phyloP scores from a whole-genome alignment of 257 asterid species.

The Solanum clarkiae region DNA sequence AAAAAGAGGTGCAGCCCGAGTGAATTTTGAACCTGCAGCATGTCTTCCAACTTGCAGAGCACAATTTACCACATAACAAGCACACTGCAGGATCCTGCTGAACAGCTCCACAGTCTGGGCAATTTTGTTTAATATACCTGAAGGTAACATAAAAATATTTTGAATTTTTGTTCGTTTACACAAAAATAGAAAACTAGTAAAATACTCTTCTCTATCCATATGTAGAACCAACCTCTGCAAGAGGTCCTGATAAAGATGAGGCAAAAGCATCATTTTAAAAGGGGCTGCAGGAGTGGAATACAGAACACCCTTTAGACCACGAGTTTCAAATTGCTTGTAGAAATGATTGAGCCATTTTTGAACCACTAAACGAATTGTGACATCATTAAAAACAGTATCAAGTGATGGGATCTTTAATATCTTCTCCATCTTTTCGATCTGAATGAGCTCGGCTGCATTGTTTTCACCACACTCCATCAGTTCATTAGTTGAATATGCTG shows the following conservation, averaged over 20 bases:
- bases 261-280: constrained; percentile 70
- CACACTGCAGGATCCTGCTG: constrained; percentile 85
- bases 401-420: constrained; percentile 70
- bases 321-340: constrained; percentile 31
- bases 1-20: background rate
- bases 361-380: constrained; percentile 35
- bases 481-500: constrained; percentile 18
- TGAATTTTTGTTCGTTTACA: constrained; percentile 1
- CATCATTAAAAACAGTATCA: constrained; percentile 42
- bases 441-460: constrained; percentile 41
- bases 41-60: constrained; percentile 78
- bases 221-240: constrained; percentile 61
- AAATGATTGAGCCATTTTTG: constrained; percentile 57
- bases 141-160: constrained; percentile 1
- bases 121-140: constrained; percentile 76
- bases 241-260: constrained; percentile 78
- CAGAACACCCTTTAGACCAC: constrained; percentile 22
- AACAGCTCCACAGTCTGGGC: constrained; percentile 63
- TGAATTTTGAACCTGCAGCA: constrained; percentile 74
- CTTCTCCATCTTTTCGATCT: constrained; percentile 58
- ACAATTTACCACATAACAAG: constrained; percentile 82
- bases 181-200: background rate
- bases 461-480: constrained; percentile 14
- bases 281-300: constrained; percentile 72
- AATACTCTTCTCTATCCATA: background rate